Percentiles rank a stretch among this genome's conserved stretches.
Evolutionary conservation across 305 asterid genomes (phyloP).

Genomic region (Rubia tinctorum): DNA sequence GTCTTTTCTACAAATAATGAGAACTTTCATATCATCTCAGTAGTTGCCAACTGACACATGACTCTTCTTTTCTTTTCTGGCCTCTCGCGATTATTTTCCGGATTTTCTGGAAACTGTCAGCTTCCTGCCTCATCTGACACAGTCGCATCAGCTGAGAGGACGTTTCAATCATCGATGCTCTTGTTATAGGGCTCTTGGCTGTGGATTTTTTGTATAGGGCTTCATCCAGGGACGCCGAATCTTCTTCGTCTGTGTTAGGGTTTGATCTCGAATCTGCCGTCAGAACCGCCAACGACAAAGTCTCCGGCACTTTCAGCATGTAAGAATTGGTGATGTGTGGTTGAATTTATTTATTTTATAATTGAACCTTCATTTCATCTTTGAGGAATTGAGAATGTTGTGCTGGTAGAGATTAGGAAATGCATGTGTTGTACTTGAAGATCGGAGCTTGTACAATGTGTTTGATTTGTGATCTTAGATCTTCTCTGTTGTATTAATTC

Average conservation of each 20-base stretch:
- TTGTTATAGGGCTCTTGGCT: too few relatives aligned
- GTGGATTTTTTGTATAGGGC: too few relatives aligned
- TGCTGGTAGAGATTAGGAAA: not conserved
- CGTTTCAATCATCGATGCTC: too few relatives aligned
- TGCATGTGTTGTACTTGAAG: not conserved
- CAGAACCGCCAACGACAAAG: constrained; percentile 66
- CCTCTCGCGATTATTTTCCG: too few relatives aligned
- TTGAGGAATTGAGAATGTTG: not conserved
- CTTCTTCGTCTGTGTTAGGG: constrained; percentile 33
- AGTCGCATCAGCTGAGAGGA: too few relatives aligned
- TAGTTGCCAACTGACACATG: too few relatives aligned
- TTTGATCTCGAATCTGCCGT: constrained; percentile 92
- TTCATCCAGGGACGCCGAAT: too few relatives aligned
- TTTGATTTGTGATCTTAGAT: not conserved
- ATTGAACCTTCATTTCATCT: not conserved
- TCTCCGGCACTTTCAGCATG: constrained; percentile 73
- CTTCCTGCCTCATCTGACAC: too few relatives aligned
- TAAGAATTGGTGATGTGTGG: constrained; percentile 26
- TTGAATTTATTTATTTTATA: not conserved
- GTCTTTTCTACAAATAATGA: too few relatives aligned
- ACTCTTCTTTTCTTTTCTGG: too few relatives aligned
- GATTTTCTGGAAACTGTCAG: too few relatives aligned
- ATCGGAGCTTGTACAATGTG: not conserved
- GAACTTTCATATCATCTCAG: too few relatives aligned
- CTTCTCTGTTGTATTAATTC: not conserved